These are phyloP conservation scores for Apostasia shenzhenica DNA, from an alignment of 106 monocot species.

Conservation along the genomic window DNA sequence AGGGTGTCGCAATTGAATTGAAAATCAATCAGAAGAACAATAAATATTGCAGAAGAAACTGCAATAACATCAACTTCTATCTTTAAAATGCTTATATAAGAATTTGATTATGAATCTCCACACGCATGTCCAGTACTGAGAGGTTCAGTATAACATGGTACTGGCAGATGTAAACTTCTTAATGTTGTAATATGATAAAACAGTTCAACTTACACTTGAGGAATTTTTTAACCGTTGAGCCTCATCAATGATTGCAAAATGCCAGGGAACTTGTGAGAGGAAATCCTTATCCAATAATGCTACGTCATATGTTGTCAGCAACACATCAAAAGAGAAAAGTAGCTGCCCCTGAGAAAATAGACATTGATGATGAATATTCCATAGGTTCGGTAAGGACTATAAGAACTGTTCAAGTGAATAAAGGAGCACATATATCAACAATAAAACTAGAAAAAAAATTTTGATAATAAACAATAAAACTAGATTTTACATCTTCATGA, in stretches of 20 bases:
- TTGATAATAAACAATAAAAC: too few relatives aligned
- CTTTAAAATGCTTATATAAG: too few relatives aligned
- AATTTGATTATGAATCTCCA: too few relatives aligned
- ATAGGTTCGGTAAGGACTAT: not conserved
- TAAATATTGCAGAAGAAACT: too few relatives aligned
- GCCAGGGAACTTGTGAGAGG: slow-evolving; percentile 95
- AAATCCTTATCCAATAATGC: slow-evolving; percentile 81
- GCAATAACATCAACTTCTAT: too few relatives aligned
- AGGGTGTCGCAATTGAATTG: too few relatives aligned
- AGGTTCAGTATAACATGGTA: too few relatives aligned
- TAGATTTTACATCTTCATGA: too few relatives aligned
- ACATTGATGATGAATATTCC: not conserved
- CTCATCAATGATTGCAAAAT: slow-evolving; percentile 85
- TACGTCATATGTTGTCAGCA: slow-evolving; percentile 92
- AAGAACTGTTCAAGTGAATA: not conserved
- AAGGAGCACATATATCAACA: too few relatives aligned
- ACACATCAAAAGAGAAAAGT: slow-evolving; percentile 69
- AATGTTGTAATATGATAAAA: slow-evolving; percentile 1
- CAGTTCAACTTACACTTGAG: slow-evolving; percentile 54
- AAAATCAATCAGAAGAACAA: too few relatives aligned
- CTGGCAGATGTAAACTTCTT: not conserved
- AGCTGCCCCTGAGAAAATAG: slow-evolving; percentile 20
- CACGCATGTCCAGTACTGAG: too few relatives aligned
- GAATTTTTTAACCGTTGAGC: slow-evolving; percentile 95
- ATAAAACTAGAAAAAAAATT: too few relatives aligned